Base-by-base conservation (phyloP, 2,329 filamentous ascomycete genomes). In the Paraphoma sp. region DNA sequence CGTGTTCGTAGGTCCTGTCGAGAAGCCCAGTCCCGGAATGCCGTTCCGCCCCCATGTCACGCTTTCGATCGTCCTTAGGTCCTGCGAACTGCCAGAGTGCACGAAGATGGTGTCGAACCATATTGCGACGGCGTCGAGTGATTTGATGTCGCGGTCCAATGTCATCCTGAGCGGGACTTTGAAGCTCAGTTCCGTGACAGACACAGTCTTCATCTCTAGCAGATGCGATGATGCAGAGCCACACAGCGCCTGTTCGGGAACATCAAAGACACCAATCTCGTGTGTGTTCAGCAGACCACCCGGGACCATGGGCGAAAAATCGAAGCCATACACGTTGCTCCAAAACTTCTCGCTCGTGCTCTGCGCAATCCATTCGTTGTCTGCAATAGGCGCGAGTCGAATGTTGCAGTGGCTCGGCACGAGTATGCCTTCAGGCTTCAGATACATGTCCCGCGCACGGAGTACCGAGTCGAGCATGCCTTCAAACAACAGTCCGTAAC, bases 81-180 rank as follows among this genome's bases (percentile, higher is more conserved):
- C 67, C 44, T 69, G 64, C 2, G 57, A 48, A 51, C 67, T 67
- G 29, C 62, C 60, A 0, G 85, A 84, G 9, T 88, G 86, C 63
- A 90, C 86, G 78, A 97, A 97, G 81, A 95, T 95, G 23, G 90
- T 94, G 75, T 98, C 94, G 73, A 97, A 97, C 92, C 93, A 97
- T 65, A 97, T 85, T 12, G 92, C 83, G 76, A 93, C 96, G 4
- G 92, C 94, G 71, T 97, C 92, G n/a, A 97, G 80, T 1, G 82
- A 80, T 57, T 90, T 87, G 53, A 89, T 81, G 58, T 89, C 85
- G 44, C 83, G 79, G 1, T 81, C 83, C 6, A 95, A 71, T 14
- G 80, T 84, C 9, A 87, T 84, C 52, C 83, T 74, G 80, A 92
- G 96, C 3, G 84, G 78, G 8, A 87, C 85, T 45, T 85, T 86